Evolutionary conservation across 2,329 filamentous ascomycete species (phyloP), one percentile per base, ranked within the genome.

Genomic region (Aspergillus bombycis): DNA sequence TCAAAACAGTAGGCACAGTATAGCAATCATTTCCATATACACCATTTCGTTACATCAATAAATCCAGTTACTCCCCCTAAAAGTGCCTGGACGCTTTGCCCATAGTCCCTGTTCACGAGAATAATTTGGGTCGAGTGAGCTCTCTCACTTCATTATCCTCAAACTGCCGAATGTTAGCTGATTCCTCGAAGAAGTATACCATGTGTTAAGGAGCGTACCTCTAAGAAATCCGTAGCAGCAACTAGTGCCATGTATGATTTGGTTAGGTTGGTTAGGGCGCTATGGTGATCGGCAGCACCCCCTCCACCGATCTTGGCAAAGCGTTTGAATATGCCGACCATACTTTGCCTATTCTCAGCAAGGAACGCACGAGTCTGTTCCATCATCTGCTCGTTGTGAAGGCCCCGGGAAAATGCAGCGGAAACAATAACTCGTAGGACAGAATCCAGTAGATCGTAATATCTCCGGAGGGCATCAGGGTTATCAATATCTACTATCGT

Each of bases 281-380:
- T 83, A 58, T 88, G 88, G 41, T 88, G 81, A 48, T 79, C 75
- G 14, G 79, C 77, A 38, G 76, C 75, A 5, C 78, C 75, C 38
- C 79, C 76, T 45, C 80, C 78, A 21, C 91, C 91, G 62, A 96
- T 91, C 55, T 91, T 91, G 0, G 92, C 92, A 70, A 91, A 92
- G 68, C 93, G 86, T 82, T 99, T 99, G 72, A 99, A 91, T 23
- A 96, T 89, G 53, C 93, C 91, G 67, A 95, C 88, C 71, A 98
- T 92, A 62, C 94, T 88, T 76, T 90, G 88, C 65, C 94, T 86
- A 76, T 97, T 93, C 67, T 95, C 91, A 7, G 86, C 85, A 64
- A 99, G 82, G 79, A 99, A 99, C 41, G 84, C 84, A 61, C 91
- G 87, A 0, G 90, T 93, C 74, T 94, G 91, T 46, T 89, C 85